Percentiles rank a stretch among this genome's conserved stretches.
Evolutionary conservation across 2,329 filamentous ascomycete species (phyloP).

Genomic region (Dichotomopilus funicola): DNA sequence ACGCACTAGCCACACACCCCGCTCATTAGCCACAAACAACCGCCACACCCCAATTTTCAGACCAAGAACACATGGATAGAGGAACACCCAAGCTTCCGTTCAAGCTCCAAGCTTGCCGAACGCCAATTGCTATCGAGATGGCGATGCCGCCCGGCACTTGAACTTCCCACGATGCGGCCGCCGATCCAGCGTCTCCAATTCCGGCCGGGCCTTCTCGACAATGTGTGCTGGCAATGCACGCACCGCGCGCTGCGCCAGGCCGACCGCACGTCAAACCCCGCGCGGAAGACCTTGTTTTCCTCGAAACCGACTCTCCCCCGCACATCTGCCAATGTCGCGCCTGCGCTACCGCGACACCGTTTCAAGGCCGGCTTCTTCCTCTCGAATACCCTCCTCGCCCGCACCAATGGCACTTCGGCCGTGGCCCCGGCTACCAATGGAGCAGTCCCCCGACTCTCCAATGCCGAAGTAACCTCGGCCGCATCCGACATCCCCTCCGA

Average conservation of each 20-base stretch:
- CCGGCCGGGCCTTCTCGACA: constrained; percentile 17
- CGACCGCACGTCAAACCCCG: background rate
- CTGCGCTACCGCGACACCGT: constrained; percentile 17
- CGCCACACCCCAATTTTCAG: constrained; percentile 1
- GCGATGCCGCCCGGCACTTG: constrained; percentile 22
- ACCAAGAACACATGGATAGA: background rate
- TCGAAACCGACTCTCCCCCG: constrained; percentile 20
- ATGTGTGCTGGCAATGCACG: constrained; percentile 26
- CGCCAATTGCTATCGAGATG: constrained; percentile 21
- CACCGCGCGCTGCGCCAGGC: constrained; percentile 16
- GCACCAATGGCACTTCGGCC: constrained; percentile 22
- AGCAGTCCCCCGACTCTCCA: background rate
- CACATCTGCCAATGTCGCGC: constrained; percentile 13
- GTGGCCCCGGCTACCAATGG: constrained; percentile 2
- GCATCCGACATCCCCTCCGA: constrained; percentile 5
- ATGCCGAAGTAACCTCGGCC: background rate
- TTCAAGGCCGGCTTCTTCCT: constrained; percentile 31
- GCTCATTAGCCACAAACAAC: background rate
- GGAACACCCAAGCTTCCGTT: background rate
- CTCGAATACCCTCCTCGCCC: constrained; percentile 29
- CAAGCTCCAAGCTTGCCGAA: background rate
- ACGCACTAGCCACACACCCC: background rate
- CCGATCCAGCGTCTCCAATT: constrained; percentile 18
- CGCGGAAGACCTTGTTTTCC: constrained; percentile 8
- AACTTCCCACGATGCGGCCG: constrained; percentile 23